Evolutionary conservation across 2,329 filamentous ascomycete species (phyloP).

Genomic region (Monilinia polystroma): DNA sequence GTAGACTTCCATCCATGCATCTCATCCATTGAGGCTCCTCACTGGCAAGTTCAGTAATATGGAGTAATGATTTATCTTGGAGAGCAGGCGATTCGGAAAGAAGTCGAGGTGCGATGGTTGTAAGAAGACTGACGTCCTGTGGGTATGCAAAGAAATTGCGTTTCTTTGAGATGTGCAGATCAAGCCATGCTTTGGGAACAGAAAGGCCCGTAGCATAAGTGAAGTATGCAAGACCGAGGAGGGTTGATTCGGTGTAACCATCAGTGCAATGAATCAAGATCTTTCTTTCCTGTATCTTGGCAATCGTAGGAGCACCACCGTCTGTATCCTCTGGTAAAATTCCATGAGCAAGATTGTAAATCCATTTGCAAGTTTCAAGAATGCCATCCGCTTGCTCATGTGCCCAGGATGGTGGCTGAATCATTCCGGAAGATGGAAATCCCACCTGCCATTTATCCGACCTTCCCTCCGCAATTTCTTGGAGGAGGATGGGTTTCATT

Average conservation of each 20-base stretch:
- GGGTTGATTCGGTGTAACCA: slow-evolving; percentile 91
- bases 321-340: slow-evolving; percentile 44
- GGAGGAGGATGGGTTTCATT: slow-evolving; percentile 67
- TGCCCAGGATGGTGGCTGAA: slow-evolving; percentile 80
- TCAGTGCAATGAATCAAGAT: slow-evolving; percentile 92
- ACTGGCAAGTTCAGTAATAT: slow-evolving; percentile 53
- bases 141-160: slow-evolving; percentile 97
- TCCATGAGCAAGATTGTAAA: slow-evolving; percentile 62
- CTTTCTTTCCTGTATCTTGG: slow-evolving; percentile 49
- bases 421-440: slow-evolving; percentile 93
- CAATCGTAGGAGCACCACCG: slow-evolving; percentile 55
- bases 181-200: slow-evolving; percentile 82
- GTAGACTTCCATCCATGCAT: slow-evolving; percentile 84
- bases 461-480: slow-evolving; percentile 55
- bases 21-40: slow-evolving; percentile 77
- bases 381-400: slow-evolving; percentile 81
- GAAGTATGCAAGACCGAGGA: slow-evolving; percentile 86
- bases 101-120: slow-evolving; percentile 71
- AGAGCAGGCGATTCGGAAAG: slow-evolving; percentile 65
- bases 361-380: slow-evolving; percentile 84
- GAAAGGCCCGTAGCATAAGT: slow-evolving; percentile 85
- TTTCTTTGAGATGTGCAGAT: slow-evolving; percentile 73
- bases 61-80: slow-evolving; percentile 50
- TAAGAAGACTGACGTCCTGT: slow-evolving; percentile 82
- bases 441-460: slow-evolving; percentile 51